Evolutionary conservation across 768 basidiomycete species (phyloP).

Genomic region (Termitomyces sp.): DNA sequence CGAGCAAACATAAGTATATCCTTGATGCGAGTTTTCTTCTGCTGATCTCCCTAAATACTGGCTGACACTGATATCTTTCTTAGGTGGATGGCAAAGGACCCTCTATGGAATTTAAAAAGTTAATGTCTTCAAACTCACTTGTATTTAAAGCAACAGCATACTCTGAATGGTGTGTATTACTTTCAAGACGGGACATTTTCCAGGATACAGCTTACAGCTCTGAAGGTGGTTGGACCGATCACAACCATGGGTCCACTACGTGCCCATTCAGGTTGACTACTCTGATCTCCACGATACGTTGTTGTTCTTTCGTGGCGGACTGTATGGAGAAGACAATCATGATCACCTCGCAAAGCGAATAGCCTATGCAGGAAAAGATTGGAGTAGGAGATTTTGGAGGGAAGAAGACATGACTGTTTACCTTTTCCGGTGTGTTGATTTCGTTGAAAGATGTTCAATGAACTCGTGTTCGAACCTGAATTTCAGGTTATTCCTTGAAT

Average conservation of each 20-base stretch:
- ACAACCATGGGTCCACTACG: slow-evolving; percentile 68
- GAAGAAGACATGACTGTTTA: slow-evolving; percentile 52
- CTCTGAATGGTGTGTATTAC: slow-evolving; percentile 56
- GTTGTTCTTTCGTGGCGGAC: slow-evolving; percentile 61
- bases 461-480: not conserved
- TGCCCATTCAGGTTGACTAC: slow-evolving; percentile 58
- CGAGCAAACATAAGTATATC: slow-evolving; percentile 54
- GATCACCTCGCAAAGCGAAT: slow-evolving; percentile 55
- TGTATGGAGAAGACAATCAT: slow-evolving; percentile 47
- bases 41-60: not conserved
- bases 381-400: slow-evolving; percentile 52
- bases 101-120: slow-evolving; percentile 59
- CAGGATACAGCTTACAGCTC: not conserved
- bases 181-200: not conserved
- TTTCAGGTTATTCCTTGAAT: slow-evolving; percentile 43
- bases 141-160: slow-evolving; percentile 65
- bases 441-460: not conserved
- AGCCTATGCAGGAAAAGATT: slow-evolving; percentile 44
- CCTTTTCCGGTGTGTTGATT: slow-evolving; percentile 37
- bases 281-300: slow-evolving; percentile 62
- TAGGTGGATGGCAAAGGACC: slow-evolving; percentile 60
- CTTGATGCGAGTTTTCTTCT: slow-evolving; percentile 38
- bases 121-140: slow-evolving; percentile 56
- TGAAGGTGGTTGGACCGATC: slow-evolving; percentile 49
- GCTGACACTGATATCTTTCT: not conserved